Evolutionary conservation across 495 filamentous ascomycete species (phyloP).

Genomic region (Lophium mytilinum): DNA sequence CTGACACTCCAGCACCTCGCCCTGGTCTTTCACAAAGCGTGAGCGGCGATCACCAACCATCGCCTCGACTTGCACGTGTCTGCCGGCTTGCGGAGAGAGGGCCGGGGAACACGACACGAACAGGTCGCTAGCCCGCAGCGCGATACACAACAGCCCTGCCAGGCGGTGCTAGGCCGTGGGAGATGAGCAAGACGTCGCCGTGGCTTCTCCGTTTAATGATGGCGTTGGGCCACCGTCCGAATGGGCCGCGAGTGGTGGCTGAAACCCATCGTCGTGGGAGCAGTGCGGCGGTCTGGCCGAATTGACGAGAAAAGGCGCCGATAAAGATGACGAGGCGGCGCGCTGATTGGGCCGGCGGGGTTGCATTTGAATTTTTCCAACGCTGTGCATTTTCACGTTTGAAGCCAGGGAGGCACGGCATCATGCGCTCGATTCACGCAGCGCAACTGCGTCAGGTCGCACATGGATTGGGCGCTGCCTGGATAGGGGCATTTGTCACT

Average conservation of each 20-base stretch:
- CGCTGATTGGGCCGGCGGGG: slow-evolving; percentile 20
- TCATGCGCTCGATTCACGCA: neutral
- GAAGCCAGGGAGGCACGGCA: neutral
- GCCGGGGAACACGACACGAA: too few relatives aligned
- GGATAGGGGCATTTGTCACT: neutral
- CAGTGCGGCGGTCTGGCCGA: neutral
- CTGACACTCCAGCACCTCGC: neutral
- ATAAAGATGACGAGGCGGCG: neutral
- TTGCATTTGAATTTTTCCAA: neutral
- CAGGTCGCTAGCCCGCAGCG: too few relatives aligned
- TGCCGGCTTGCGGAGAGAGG: too few relatives aligned
- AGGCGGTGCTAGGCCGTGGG: neutral
- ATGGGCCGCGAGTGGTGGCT: slow-evolving; percentile 1
- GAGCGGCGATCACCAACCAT: neutral
- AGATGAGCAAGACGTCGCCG: too few relatives aligned
- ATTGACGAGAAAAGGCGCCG: neutral
- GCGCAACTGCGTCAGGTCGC: neutral
- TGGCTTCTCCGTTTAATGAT: too few relatives aligned
- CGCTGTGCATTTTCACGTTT: neutral
- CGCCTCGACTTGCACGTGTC: too few relatives aligned
- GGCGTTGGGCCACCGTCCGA: neutral
- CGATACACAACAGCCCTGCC: neutral
- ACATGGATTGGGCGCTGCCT: neutral
- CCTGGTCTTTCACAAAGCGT: neutral
- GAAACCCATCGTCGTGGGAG: slow-evolving; percentile 5